Base-by-base conservation (phyloP, 1,139 yeast genomes). In the Waltiozyma solani region DNA sequence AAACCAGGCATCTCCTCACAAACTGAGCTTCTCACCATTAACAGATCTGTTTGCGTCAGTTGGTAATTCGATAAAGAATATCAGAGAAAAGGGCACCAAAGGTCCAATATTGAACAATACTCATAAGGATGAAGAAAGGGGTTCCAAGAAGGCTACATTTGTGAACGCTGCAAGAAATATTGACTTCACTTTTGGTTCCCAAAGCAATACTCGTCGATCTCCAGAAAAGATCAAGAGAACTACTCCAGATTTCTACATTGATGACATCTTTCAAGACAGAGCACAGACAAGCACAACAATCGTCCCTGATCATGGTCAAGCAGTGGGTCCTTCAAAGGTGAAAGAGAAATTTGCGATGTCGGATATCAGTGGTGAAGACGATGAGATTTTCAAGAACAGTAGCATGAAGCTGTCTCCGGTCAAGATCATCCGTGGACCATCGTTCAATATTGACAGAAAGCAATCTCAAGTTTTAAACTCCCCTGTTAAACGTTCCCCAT, bases 401-500 rank as follows among this genome's bases (percentile, higher is more conserved):
- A 43, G 45, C 26, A 31, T 44, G 30, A 44, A 44, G 23, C 51
- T 51, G 34, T 48, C 56, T 1, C 56, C 54, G 9, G 54, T 51
- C 13, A 50, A 46, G 35, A 51, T 54, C 19, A 46, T 49, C 6
- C 51, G 52, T 40, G 53, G 53, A 0, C 40, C 45, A 2, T 22
- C 52, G 33, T 46, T 53, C 40, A 38, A 36, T 13, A 50, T 5
- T 12, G n/a, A 4, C 10, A 17, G 9, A 32, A 15, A 17, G 6
- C 19, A 15, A 27, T 15, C 31, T 4, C 13, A 15, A 27, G 31
- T 27, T 6, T 27, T 43, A 40, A 43, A 40, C 27, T 37, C 38
- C 13, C 9, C 38, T 3, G 21, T 33, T 3, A 35, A 37, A 17
- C 20, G 18, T 8, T 24, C 38, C 3, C 36, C 37, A n/a, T 7